Conservation (phyloP, 1,139 yeast species). For the Kluyveromyces marxianus region DNA sequence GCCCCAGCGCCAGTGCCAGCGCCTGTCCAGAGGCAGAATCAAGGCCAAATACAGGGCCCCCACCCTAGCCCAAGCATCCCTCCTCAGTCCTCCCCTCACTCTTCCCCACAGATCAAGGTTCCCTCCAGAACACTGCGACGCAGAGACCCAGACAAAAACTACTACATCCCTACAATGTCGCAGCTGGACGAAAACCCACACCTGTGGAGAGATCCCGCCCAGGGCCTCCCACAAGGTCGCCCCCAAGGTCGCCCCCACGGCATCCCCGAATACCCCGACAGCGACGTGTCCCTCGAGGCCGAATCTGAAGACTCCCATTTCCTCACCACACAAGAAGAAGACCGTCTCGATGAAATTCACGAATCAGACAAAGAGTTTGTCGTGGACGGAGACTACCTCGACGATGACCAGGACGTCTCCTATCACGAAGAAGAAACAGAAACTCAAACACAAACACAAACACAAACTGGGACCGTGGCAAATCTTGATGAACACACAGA, state of each 20-base stretch:
- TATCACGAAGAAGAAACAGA: slow-evolving; percentile 8
- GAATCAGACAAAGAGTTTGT: slow-evolving; percentile 28
- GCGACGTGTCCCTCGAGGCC: slow-evolving; percentile 26
- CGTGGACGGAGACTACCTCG: slow-evolving; percentile 17
- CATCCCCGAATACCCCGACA: slow-evolving; percentile 2
- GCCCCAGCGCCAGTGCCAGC: neutral
- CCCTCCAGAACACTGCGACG: slow-evolving; percentile 12
- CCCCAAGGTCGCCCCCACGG: neutral
- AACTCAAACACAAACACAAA: too few relatives aligned
- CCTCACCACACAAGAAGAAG: slow-evolving; percentile 26
- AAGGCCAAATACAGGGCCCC: too few relatives aligned
- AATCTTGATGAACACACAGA: neutral
- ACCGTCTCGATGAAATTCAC: slow-evolving; percentile 13
- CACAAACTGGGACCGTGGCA: too few relatives aligned
- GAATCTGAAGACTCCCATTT: slow-evolving; percentile 28
- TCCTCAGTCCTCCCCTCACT: neutral
- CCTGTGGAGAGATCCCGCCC: neutral
- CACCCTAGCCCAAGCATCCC: too few relatives aligned
- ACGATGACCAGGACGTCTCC: slow-evolving; percentile 12
- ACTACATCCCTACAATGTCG: slow-evolving; percentile 22
- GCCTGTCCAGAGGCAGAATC: neutral
- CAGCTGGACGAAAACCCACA: slow-evolving; percentile 3
- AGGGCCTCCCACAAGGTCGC: neutral
- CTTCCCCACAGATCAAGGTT: neutral
- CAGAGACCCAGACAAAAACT: slow-evolving; percentile 18